phyloP scores from a whole-genome alignment of 1,139 yeast species.

The Blastobotrys buckinghamii region DNA sequence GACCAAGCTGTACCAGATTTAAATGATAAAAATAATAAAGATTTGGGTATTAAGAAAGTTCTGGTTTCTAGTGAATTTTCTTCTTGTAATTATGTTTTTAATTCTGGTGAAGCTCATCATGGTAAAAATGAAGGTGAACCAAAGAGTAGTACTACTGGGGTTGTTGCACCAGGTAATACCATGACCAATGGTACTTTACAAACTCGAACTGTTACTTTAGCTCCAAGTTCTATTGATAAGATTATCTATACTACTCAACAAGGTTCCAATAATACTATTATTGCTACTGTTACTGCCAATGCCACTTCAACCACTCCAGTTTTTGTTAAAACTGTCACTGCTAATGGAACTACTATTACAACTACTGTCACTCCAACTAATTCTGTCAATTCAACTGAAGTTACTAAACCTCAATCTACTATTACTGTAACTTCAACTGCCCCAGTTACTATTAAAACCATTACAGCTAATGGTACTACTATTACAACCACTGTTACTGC shows the following conservation, averaged over 20 bases:
- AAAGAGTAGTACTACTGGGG: too few species aligned
- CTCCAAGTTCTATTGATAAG: neutral
- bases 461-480: too few species aligned
- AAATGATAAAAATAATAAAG: neutral
- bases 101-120: neutral
- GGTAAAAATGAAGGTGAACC: neutral
- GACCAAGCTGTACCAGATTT: neutral
- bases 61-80: neutral
- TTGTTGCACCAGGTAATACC: neutral
- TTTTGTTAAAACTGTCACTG: too few species aligned
- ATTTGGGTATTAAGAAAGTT: neutral
- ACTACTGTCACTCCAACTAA: too few species aligned
- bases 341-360: too few species aligned
- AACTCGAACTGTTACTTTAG: neutral
- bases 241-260: neutral
- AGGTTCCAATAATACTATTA: neutral
- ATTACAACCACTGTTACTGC: too few species aligned
- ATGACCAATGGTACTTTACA: neutral
- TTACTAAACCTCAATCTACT: neutral
- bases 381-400: too few species aligned
- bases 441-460: too few species aligned
- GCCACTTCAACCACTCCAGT: neutral
- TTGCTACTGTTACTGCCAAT: neutral
- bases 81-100: neutral
- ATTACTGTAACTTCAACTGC: too few species aligned